A percentile compares a stretch with the other conserved stretches of the same genome.
Evolutionary conservation across 768 basidiomycete genomes (phyloP).

Genomic region (Mycena chlorophos): DNA sequence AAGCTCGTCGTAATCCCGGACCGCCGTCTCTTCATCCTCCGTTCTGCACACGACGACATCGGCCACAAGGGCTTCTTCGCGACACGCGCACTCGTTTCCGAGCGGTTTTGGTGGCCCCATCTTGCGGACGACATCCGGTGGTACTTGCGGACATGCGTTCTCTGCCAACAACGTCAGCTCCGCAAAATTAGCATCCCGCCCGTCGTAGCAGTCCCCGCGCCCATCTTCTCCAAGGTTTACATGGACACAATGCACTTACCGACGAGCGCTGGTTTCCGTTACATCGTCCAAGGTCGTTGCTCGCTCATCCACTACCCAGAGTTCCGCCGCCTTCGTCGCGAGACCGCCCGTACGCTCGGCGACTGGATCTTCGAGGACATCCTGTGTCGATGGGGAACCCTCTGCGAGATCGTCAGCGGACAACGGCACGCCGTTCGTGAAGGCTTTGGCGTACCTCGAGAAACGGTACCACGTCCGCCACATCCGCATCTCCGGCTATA

Average conservation of each 20-base stretch:
- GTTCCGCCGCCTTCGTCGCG: conserved; percentile 24
- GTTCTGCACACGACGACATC: conserved; percentile 20
- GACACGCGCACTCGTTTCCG: conserved; percentile 15
- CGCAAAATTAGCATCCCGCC: conserved; percentile 22
- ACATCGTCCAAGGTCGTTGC: conserved; percentile 40
- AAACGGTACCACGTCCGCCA: conserved; percentile 29
- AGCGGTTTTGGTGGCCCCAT: conserved; percentile 35
- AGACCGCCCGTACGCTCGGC: conserved; percentile 31
- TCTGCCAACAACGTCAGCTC: conserved; percentile 29
- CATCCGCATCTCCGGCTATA: conserved; percentile 35
- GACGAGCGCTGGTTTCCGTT: conserved; percentile 29
- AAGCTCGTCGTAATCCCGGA: conserved; percentile 23
- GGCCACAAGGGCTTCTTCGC: conserved; percentile 30
- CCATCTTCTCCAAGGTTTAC: conserved; percentile 36
- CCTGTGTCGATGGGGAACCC: conserved; percentile 33
- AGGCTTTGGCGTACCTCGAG: conserved; percentile 23
- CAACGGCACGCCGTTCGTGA: conserved; percentile 23
- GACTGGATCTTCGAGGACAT: conserved; percentile 38
- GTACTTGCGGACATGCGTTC: conserved; percentile 30
- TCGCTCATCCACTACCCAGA: conserved; percentile 36
- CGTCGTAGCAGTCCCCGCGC: conserved; percentile 24
- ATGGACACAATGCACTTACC: conserved; percentile 46
- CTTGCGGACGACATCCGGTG: conserved; percentile 26
- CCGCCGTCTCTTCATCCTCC: conserved; percentile 13
- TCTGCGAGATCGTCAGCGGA: conserved; percentile 31